Evolutionary conservation across 352 stramenopile species (phyloP), one percentile per base, ranked within the genome.

Genomic region (Elongisporangium anandrum): DNA sequence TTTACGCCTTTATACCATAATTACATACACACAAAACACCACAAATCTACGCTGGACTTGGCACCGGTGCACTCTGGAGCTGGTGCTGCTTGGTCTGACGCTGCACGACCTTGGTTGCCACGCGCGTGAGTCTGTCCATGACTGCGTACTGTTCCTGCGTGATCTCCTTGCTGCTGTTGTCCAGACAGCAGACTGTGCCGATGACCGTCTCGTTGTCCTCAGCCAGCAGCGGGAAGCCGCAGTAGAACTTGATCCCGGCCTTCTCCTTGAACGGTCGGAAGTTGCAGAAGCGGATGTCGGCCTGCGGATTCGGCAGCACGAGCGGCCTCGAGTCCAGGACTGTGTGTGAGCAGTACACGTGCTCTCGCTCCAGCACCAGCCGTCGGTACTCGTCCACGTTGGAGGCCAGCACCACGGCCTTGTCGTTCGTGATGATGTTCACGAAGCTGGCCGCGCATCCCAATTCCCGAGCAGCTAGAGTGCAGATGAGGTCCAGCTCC

Each of bases 221-320:
- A 0, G 62, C 53, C 0, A 67, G 50, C 29, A 87, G 41, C 8
- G 79, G 74, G 57, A 87, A 87, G 8, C 70, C 79, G 49, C 75
- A 84, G 70, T 87, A 88, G 64, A 85, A 88, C 57, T 77, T 79
- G 29, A 76, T 68, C 9, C 66, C 66, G 29, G 82, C 70, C 52
- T 59, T 63, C 34, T 45, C 59, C 59, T 63, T 65, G 0, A 69
- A 63, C 12, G 59, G 57, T 0, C 56, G 38, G 34, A 79, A 61
- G 55, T 77, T 68, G 24, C 72, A 63, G 51, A 92, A 92, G 16
- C 82, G 82, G 56, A 90, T 74, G 64, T 92, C 82, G 0, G 79
- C 68, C 34, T 85, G 71, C 0, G 73, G 66, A 53, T 88, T 73
- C 7, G 65, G 72, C 64, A 85, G 73, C 23, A 92, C 66, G 3